These are phyloP conservation scores for Spinellus fusiger DNA, from an alignment of 192 early-diverging fungal genomes.

Conservation along the genomic window DNA sequence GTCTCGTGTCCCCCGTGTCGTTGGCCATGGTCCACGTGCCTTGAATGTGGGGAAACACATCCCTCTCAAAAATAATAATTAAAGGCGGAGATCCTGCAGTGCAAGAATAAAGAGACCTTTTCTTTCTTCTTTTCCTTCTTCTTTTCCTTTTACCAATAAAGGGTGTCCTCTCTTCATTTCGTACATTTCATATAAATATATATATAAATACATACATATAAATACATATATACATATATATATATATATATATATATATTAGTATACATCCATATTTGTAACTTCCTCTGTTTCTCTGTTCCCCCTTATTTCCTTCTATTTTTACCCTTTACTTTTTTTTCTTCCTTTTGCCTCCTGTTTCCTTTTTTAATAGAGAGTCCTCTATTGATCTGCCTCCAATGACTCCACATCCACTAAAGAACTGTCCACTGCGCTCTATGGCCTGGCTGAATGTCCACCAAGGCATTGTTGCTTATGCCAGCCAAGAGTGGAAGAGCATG, in stretches of 20 bases:
- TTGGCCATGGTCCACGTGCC: too few species aligned
- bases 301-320: background rate
- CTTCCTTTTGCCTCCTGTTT: background rate
- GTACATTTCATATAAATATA: too few species aligned
- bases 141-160: too few species aligned
- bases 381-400: background rate
- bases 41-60: too few species aligned
- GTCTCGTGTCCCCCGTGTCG: too few species aligned
- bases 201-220: too few species aligned
- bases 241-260: too few species aligned
- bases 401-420: conserved; percentile 1
- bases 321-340: background rate
- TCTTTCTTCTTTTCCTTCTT: background rate
- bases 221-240: too few species aligned
- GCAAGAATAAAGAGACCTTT: background rate
- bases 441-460: conserved; percentile 5
- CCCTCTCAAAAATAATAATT: background rate
- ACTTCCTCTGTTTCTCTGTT: background rate
- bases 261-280: too few species aligned
- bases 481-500: background rate
- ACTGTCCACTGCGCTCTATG: conserved; percentile 12
- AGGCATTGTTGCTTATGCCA: background rate
- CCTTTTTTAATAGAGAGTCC: background rate
- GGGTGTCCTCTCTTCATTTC: too few species aligned
- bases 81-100: background rate